Percentiles rank a stretch among this genome's conserved stretches.
Evolutionary conservation across 2,329 filamentous ascomycete genomes (phyloP).

Genomic region (Alternaria infectoria): DNA sequence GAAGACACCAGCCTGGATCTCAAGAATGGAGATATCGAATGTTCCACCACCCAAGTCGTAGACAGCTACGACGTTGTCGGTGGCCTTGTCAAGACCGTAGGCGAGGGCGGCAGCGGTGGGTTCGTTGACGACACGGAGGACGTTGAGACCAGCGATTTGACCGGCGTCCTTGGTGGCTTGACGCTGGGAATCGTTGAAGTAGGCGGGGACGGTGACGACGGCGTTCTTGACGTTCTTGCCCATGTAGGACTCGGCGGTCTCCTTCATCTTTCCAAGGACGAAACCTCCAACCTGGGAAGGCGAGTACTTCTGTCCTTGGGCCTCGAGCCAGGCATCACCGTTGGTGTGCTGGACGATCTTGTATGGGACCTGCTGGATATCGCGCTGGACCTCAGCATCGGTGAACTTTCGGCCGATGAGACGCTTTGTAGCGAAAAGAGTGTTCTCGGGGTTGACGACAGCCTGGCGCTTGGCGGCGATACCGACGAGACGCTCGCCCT

Average conservation of each 20-base stretch:
- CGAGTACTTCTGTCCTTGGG: conserved; percentile 93
- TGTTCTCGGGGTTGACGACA: conserved; percentile 98
- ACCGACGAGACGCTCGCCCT: conserved; percentile 95
- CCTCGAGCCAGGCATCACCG: conserved; percentile 94
- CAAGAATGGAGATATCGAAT: conserved; percentile 97
- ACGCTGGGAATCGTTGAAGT: conserved; percentile 98
- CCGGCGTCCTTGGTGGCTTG: conserved; percentile 98
- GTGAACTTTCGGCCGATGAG: conserved; percentile 97
- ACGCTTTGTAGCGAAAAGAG: conserved; percentile 97
- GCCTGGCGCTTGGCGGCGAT: conserved; percentile 97
- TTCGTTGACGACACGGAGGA: conserved; percentile 97
- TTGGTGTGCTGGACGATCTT: conserved; percentile 98
- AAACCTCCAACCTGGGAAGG: conserved; percentile 98
- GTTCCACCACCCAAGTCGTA: conserved; percentile 99
- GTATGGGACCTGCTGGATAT: conserved; percentile 97
- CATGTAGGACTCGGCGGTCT: conserved; percentile 93
- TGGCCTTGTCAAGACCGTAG: conserved; percentile 95
- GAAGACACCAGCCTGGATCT: conserved; percentile 97
- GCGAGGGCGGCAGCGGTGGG: conserved; percentile 94
- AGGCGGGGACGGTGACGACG: conserved; percentile 94
- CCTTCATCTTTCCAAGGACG: conserved; percentile 98
- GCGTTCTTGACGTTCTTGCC: conserved; percentile 92
- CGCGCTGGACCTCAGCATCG: conserved; percentile 91
- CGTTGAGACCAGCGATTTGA: conserved; percentile 94
- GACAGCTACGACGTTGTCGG: conserved; percentile 87